phyloP scores from a whole-genome alignment of 805 yeast genomes.

The Brettanomyces nanus region DNA sequence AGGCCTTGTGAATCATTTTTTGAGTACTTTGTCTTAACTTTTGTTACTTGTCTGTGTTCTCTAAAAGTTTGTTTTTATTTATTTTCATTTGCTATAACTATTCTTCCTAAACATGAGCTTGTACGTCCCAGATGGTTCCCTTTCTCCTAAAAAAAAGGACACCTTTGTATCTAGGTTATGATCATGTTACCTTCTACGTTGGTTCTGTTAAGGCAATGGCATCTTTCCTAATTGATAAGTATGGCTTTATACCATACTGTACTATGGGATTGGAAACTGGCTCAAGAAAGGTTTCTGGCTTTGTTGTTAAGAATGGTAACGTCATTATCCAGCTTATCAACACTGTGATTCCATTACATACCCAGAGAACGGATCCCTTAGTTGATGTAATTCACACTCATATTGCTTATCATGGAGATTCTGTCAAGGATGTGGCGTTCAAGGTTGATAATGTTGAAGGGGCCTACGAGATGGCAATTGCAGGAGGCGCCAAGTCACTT shows the following conservation, averaged over 20 bases:
- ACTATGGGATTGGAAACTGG: conserved; percentile 64
- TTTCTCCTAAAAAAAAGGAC: background rate
- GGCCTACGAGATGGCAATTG: conserved; percentile 38
- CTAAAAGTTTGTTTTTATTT: too few species aligned
- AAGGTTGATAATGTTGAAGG: conserved; percentile 42
- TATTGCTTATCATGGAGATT: conserved; percentile 60
- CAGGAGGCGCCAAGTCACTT: conserved; percentile 39
- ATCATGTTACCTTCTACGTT: conserved; percentile 62
- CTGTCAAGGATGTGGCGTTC: conserved; percentile 72
- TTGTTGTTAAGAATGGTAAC: conserved; percentile 52
- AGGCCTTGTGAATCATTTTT: background rate
- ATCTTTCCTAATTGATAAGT: conserved; percentile 38
- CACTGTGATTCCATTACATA: conserved; percentile 25
- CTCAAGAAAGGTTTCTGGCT: conserved; percentile 42
- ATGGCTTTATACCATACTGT: conserved; percentile 62
- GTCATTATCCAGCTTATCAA: conserved; percentile 42
- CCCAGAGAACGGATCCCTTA: conserved; percentile 7
- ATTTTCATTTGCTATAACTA: background rate
- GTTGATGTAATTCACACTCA: conserved; percentile 35
- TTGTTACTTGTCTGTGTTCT: too few species aligned
- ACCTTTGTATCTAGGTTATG: conserved; percentile 37
- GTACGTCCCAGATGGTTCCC: background rate
- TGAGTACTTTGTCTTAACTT: background rate
- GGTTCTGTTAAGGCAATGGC: conserved; percentile 68
- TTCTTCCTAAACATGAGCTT: background rate